phyloP scores from a whole-genome alignment of 139 green algal genomes.

The Nannochloris sp. region DNA sequence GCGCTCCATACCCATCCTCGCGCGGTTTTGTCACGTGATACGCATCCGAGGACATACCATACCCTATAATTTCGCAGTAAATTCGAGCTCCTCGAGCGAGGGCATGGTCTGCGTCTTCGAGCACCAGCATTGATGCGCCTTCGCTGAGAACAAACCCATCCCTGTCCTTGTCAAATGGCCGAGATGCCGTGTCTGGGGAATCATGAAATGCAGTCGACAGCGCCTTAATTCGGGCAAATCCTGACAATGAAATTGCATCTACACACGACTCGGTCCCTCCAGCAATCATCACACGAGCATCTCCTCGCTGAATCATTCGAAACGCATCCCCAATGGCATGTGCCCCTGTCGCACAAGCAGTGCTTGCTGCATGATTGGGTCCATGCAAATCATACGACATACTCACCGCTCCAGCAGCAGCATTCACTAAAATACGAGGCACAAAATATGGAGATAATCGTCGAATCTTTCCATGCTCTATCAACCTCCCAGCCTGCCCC shows the following conservation, averaged over 20 bases:
- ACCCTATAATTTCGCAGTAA: slow-evolving; percentile 77
- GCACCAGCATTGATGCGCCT: slow-evolving; percentile 62
- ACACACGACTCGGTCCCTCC: slow-evolving; percentile 78
- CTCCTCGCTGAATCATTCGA: slow-evolving; percentile 62
- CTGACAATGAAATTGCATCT: slow-evolving; percentile 72
- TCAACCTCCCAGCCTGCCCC: slow-evolving; percentile 42
- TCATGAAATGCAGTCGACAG: slow-evolving; percentile 46
- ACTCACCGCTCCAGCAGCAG: slow-evolving; percentile 80
- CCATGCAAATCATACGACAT: slow-evolving; percentile 66
- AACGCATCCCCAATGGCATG: slow-evolving; percentile 71
- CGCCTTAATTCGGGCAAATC: slow-evolving; percentile 72
- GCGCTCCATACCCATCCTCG: slow-evolving; percentile 42
- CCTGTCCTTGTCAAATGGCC: slow-evolving; percentile 55
- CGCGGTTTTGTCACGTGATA: slow-evolving; percentile 85
- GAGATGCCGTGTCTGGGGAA: slow-evolving; percentile 30
- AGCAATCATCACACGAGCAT: slow-evolving; percentile 85
- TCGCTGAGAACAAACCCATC: slow-evolving; percentile 76
- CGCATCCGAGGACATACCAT: slow-evolving; percentile 78
- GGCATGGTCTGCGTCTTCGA: slow-evolving; percentile 58
- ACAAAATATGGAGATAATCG: slow-evolving; percentile 86
- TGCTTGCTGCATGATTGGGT: slow-evolving; percentile 65
- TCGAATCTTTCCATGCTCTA: slow-evolving; percentile 34
- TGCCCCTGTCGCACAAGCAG: slow-evolving; percentile 64
- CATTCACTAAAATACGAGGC: slow-evolving; percentile 84
- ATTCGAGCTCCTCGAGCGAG: slow-evolving; percentile 30